Evolutionary conservation across 1,139 yeast genomes (phyloP).

Genomic region (Yamadazyma pseudoaaseri): DNA sequence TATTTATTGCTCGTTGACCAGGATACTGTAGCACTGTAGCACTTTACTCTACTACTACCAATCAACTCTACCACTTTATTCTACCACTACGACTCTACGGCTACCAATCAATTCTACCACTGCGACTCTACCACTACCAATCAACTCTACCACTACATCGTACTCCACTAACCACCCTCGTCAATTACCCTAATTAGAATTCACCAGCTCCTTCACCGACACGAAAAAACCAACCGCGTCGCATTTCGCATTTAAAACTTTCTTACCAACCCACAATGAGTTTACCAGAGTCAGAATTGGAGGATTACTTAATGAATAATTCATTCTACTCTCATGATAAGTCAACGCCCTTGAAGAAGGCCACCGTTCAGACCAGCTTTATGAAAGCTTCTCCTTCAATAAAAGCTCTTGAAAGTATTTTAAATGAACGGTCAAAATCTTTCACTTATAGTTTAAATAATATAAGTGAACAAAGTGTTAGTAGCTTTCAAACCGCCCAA

Average conservation of each 20-base stretch:
- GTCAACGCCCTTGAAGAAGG: conserved; percentile 4
- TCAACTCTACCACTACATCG: too few relatives aligned
- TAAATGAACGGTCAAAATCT: conserved; percentile 29
- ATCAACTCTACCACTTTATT: too few relatives aligned
- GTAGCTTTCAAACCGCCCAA: conserved; percentile 15
- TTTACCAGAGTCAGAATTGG: conserved; percentile 12
- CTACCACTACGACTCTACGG: too few relatives aligned
- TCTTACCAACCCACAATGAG: conserved; percentile 1
- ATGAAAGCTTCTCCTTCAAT: conserved; percentile 56
- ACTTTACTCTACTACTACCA: too few relatives aligned
- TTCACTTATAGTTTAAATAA: conserved; percentile 16
- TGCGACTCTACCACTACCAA: too few relatives aligned
- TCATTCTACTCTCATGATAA: conserved; percentile 16
- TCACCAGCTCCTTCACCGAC: too few relatives aligned
- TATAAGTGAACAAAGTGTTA: conserved; percentile 10
- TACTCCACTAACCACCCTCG: too few relatives aligned
- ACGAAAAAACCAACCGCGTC: conserved; percentile 3
- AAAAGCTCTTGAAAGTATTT: conserved; percentile 49
- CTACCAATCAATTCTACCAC: too few relatives aligned
- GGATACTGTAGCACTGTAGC: too few relatives aligned
- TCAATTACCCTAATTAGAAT: too few relatives aligned
- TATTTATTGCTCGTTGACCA: too few relatives aligned
- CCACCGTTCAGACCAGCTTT: conserved; percentile 36
- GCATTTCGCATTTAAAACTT: not conserved
- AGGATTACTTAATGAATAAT: conserved; percentile 15